Evolutionary conservation across 1,284 basidiomycete genomes (phyloP).

Genomic region (Athelia psychrophila): DNA sequence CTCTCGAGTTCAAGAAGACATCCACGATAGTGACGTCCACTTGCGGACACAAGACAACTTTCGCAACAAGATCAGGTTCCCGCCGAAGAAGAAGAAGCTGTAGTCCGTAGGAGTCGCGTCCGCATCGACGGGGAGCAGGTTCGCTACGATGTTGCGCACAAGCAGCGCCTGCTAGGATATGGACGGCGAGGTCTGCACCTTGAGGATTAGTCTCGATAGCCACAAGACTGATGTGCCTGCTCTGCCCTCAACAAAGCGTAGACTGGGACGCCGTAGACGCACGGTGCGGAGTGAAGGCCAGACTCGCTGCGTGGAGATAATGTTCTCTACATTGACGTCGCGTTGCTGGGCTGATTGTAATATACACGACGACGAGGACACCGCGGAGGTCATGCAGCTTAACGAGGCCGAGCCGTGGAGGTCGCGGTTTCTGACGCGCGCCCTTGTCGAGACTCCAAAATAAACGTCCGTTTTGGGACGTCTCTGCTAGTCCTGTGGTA

Average conservation of each 20-base stretch:
- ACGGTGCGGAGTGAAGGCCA: constrained; percentile 14
- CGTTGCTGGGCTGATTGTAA: constrained; percentile 39
- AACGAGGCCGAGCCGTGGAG: constrained; percentile 30
- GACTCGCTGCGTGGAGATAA: constrained; percentile 25
- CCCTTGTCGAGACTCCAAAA: no score
- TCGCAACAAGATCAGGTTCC: constrained; percentile 42
- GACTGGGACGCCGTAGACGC: constrained; percentile 39
- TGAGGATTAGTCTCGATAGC: constrained; percentile 30
- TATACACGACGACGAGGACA: constrained; percentile 42
- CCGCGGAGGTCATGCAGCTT: constrained; percentile 41
- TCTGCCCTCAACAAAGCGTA: constrained; percentile 16
- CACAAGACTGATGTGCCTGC: constrained; percentile 30
- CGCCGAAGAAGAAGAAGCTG: constrained; percentile 45
- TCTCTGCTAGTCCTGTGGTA: no score
- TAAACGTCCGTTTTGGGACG: no score
- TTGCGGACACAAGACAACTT: constrained; percentile 38
- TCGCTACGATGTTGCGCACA: constrained; percentile 38
- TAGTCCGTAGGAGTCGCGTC: constrained; percentile 31
- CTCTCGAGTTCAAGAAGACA: constrained; percentile 39
- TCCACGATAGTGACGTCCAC: constrained; percentile 35
- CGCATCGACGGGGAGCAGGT: constrained; percentile 33
- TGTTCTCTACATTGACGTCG: constrained; percentile 46
- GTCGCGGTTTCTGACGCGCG: constrained; percentile 41
- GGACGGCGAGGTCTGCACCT: constrained; percentile 20
- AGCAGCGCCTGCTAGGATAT: constrained; percentile 33